phyloP scores from a whole-genome alignment of 83 land plant genomes.

The Isoetes engelmannii region DNA sequence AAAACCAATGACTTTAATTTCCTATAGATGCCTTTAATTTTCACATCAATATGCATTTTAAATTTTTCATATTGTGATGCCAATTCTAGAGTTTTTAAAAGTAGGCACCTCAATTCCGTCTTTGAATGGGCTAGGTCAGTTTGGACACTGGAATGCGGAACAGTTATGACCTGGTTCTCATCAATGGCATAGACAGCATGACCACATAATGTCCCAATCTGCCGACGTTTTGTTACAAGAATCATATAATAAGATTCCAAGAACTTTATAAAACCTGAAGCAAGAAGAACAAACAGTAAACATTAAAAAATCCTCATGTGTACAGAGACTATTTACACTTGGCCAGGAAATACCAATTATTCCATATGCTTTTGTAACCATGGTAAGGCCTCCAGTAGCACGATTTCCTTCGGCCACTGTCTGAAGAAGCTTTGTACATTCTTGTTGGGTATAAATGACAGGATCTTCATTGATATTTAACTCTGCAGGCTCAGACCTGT shows the following conservation, averaged over 20 bases:
- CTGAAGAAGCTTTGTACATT: conserved; percentile 55
- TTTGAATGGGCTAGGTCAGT: conserved; percentile 80
- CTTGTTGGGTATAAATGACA: conserved; percentile 60
- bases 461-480: conserved; percentile 76
- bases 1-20: too few relatives aligned
- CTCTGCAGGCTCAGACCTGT: conserved; percentile 65
- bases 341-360: conserved; percentile 55
- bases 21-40: not conserved
- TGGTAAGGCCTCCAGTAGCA: conserved; percentile 58
- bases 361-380: conserved; percentile 62
- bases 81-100: not conserved
- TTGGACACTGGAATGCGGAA: conserved; percentile 83
- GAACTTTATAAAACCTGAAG: conserved; percentile 88
- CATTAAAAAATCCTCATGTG: too few relatives aligned
- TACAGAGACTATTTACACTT: not conserved
- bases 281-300: too few relatives aligned
- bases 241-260: conserved; percentile 90
- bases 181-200: conserved; percentile 88
- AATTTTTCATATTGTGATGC: too few relatives aligned
- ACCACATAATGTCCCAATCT: conserved; percentile 85
- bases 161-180: conserved; percentile 77
- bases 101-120: conserved; percentile 68
- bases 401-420: conserved; percentile 70
- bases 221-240: conserved; percentile 83
- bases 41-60: not conserved